Conservation (phyloP, 2,329 filamentous ascomycete species). For the Fusarium devonianum region DNA sequence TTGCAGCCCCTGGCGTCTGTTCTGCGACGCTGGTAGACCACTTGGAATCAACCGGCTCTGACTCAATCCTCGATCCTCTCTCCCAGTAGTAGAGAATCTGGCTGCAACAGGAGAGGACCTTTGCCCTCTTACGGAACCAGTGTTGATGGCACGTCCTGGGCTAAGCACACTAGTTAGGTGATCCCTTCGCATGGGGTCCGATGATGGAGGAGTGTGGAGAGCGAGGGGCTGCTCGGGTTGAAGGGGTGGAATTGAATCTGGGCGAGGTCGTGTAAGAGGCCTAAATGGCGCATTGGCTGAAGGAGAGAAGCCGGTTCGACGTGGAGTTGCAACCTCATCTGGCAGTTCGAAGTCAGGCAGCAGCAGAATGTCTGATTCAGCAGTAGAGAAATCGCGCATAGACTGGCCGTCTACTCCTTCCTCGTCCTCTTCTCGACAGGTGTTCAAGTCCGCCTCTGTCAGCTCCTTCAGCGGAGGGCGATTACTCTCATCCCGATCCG, state of each 20-base stretch:
- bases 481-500: slow-evolving; percentile 8
- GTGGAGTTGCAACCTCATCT: slow-evolving; percentile 4
- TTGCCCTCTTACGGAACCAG: slow-evolving; percentile 6
- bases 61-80: slow-evolving; percentile 11
- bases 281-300: slow-evolving; percentile 15
- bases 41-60: slow-evolving; percentile 23
- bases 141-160: background rate
- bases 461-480: slow-evolving; percentile 36
- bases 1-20: slow-evolving; percentile 19
- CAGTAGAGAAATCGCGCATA: slow-evolving; percentile 1
- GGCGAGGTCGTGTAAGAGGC: slow-evolving; percentile 10
- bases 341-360: slow-evolving; percentile 1
- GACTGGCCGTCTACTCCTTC: slow-evolving; percentile 7
- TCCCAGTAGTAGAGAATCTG: slow-evolving; percentile 1
- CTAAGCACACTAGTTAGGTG: slow-evolving; percentile 3
- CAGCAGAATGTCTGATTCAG: slow-evolving; percentile 9
- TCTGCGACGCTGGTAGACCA: slow-evolving; percentile 1
- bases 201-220: slow-evolving; percentile 40
- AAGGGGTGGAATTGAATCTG: background rate
- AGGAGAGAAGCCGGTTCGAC: slow-evolving; percentile 3
- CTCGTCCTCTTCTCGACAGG: slow-evolving; percentile 26
- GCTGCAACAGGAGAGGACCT: slow-evolving; percentile 4
- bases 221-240: background rate
- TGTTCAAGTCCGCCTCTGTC: slow-evolving; percentile 34
- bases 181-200: slow-evolving; percentile 24